A percentile compares a stretch with the other conserved stretches of the same genome.
phyloP scores from a whole-genome alignment of 2,329 filamentous ascomycete species.

The Lachnellula willkommii region DNA sequence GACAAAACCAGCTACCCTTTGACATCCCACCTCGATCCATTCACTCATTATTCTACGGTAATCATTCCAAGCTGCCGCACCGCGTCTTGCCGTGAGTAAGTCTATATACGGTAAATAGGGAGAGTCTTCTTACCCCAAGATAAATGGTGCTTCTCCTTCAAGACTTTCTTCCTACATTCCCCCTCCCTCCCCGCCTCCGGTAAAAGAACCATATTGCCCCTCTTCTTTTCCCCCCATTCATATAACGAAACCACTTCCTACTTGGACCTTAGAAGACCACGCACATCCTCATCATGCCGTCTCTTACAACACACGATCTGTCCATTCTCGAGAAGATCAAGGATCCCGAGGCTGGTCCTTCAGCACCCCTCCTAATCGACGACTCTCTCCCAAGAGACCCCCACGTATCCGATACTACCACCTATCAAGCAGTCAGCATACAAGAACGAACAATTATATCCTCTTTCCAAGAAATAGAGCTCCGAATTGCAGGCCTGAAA shows the following conservation, averaged over 20 bases:
- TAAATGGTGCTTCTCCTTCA: too few species aligned
- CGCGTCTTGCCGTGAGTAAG: not conserved
- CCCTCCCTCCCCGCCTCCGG: too few species aligned
- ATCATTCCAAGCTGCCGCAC: too few species aligned
- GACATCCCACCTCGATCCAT: slow-evolving; percentile 5
- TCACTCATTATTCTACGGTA: not conserved
- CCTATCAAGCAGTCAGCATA: slow-evolving; percentile 47
- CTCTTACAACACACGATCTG: slow-evolving; percentile 53
- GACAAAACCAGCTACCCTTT: slow-evolving; percentile 10
- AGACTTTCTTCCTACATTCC: not conserved
- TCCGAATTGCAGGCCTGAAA: slow-evolving; percentile 41
- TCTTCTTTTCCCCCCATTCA: not conserved
- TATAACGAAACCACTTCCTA: not conserved
- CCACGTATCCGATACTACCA: slow-evolving; percentile 44
- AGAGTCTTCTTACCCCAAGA: too few species aligned
- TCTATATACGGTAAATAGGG: too few species aligned
- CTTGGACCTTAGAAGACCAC: not conserved
- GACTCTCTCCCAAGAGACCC: slow-evolving; percentile 48
- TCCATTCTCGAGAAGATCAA: slow-evolving; percentile 62
- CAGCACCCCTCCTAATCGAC: slow-evolving; percentile 49
- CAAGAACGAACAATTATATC: slow-evolving; percentile 50
- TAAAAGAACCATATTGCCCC: too few species aligned
- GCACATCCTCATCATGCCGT: slow-evolving; percentile 39
- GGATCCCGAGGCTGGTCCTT: slow-evolving; percentile 58
- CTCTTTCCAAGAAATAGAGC: slow-evolving; percentile 50